Evolutionary conservation across 1,284 basidiomycete genomes (phyloP).

Genomic region (Pterulicium gracile): DNA sequence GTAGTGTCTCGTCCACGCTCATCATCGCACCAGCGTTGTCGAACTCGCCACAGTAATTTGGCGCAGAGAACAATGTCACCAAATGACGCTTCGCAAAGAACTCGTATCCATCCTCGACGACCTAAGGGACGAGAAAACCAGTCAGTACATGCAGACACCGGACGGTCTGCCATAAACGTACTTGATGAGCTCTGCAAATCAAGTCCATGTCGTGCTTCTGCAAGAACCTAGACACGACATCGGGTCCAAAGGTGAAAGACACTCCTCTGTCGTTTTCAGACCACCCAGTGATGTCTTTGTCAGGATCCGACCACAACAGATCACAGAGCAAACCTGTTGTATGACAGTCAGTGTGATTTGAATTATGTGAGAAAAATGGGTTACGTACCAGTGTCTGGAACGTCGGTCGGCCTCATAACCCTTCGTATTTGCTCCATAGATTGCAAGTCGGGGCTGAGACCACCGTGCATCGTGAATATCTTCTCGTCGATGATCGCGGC

Average conservation of each 20-base stretch:
- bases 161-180: conserved; percentile 21
- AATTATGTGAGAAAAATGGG: conserved; percentile 8
- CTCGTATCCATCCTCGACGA: conserved; percentile 98
- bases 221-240: conserved; percentile 95
- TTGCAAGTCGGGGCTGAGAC: conserved; percentile 92
- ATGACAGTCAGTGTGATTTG: no score
- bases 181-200: conserved; percentile 97
- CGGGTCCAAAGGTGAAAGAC: conserved; percentile 96
- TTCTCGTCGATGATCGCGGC: conserved; percentile 97
- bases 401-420: conserved; percentile 98
- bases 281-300: conserved; percentile 99
- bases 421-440: conserved; percentile 99
- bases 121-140: conserved; percentile 32
- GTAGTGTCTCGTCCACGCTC: conserved; percentile 95
- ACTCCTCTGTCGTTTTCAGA: conserved; percentile 99
- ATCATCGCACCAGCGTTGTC: conserved; percentile 99
- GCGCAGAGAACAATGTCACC: conserved; percentile 95
- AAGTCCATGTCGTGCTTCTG: conserved; percentile 99
- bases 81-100: conserved; percentile 98
- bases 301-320: conserved; percentile 97
- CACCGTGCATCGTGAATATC: conserved; percentile 93
- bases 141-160: conserved; percentile 9
- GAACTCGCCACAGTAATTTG: conserved; percentile 97
- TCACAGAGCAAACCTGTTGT: conserved; percentile 81
- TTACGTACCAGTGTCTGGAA: conserved; percentile 87